These are phyloP conservation scores for Citrullus amarus DNA, from an alignment of 306 rosid species.

Conservation along the genomic window DNA sequence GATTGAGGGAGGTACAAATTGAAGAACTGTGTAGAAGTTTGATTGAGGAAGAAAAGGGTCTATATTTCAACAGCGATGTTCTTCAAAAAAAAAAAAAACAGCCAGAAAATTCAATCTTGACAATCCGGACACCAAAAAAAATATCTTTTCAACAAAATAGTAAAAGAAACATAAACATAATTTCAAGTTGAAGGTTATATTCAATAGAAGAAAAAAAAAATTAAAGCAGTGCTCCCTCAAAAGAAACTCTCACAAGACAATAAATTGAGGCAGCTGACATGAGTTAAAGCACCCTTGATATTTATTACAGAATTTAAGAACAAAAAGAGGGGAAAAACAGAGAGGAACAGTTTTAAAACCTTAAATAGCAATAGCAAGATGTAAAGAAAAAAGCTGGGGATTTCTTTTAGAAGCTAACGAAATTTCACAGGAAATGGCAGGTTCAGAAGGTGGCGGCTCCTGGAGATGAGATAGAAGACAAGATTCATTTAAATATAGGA, in stretches of 20 bases:
- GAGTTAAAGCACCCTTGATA: not conserved
- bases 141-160: not conserved
- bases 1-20: not conserved
- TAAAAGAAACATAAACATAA: not conserved
- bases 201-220: not conserved
- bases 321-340: not conserved
- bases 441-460: constrained; percentile 1
- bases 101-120: not conserved
- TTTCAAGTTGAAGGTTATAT: not conserved
- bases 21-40: not conserved
- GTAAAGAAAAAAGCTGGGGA: not conserved
- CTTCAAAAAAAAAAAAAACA: not conserved
- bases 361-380: not conserved
- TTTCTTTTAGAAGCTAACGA: not conserved
- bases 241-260: not conserved
- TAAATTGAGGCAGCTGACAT: constrained; percentile 3
- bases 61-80: not conserved
- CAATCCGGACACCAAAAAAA: not conserved
- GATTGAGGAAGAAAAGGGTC: not conserved
- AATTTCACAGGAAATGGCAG: not conserved
- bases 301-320: constrained; percentile 1
- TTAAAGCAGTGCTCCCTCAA: not conserved
- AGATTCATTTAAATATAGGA: not conserved
- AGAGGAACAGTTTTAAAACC: not conserved
- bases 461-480: not conserved